Percentiles rank a stretch among this genome's conserved stretches.
Conservation (phyloP, 2,329 filamentous ascomycete genomes). For the Claviceps maximensis region DNA sequence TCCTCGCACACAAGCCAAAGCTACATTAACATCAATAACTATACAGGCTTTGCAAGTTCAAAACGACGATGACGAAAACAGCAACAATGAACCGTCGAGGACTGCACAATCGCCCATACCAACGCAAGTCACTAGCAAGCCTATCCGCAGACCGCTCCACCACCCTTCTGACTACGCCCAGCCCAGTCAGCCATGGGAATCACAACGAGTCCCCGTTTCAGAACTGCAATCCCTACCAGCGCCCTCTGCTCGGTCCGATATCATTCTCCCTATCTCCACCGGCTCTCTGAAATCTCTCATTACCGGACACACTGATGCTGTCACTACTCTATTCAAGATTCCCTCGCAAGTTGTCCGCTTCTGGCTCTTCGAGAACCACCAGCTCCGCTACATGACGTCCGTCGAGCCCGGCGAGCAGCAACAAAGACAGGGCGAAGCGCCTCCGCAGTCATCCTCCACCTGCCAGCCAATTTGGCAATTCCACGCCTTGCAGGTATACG, state of each 20-base stretch:
- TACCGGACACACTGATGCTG: constrained; percentile 36
- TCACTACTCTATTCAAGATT: constrained; percentile 43
- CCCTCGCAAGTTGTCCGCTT: constrained; percentile 42
- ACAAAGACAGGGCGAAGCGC: constrained; percentile 8
- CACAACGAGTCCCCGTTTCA: constrained; percentile 38
- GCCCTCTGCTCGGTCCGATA: constrained; percentile 37
- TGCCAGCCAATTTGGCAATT: constrained; percentile 16
- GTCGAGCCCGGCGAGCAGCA: constrained; percentile 29
- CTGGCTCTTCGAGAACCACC: constrained; percentile 45
- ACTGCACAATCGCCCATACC: neutral
- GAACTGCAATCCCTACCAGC: constrained; percentile 34
- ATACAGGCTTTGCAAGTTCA: neutral
- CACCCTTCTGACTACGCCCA: constrained; percentile 11
- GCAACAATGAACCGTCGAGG: neutral
- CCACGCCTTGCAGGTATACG: constrained; percentile 35
- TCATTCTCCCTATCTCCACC: constrained; percentile 37
- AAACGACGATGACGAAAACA: neutral
- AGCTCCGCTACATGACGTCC: constrained; percentile 46
- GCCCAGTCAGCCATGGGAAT: constrained; percentile 20
- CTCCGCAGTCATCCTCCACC: constrained; percentile 17
- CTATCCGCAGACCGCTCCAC: constrained; percentile 17
- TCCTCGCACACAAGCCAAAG: neutral
- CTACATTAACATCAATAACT: neutral
- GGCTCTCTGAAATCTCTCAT: constrained; percentile 35
- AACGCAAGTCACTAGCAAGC: neutral